Evolutionary conservation across 495 filamentous ascomycete species (phyloP).

Genomic region (Xylaria cubensis): DNA sequence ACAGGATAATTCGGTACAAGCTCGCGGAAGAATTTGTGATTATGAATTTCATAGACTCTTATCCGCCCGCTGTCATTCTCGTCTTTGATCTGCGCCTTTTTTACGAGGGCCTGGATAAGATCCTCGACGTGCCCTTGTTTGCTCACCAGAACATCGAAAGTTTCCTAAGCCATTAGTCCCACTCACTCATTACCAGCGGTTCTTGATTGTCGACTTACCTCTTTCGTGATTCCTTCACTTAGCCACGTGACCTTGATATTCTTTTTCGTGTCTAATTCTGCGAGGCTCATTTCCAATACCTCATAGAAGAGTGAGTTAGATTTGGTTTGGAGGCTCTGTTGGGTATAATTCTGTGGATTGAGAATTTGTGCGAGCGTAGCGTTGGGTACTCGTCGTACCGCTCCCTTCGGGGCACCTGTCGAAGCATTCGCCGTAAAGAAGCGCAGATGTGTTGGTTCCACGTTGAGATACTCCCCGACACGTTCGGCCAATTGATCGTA

Average conservation of each 20-base stretch:
- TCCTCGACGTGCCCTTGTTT: constrained; percentile 82
- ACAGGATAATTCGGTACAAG: constrained; percentile 69
- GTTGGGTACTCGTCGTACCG: constrained; percentile 71
- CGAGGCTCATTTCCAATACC: constrained; percentile 89
- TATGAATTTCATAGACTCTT: constrained; percentile 79
- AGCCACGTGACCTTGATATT: constrained; percentile 80
- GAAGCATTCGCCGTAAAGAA: constrained; percentile 83
- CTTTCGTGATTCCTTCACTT: constrained; percentile 88
- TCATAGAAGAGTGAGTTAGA: constrained; percentile 86
- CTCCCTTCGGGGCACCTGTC: constrained; percentile 73
- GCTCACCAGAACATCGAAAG: constrained; percentile 79
- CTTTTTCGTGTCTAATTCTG: constrained; percentile 91
- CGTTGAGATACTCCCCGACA: constrained; percentile 79
- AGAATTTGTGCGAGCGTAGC: constrained; percentile 76
- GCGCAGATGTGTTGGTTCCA: constrained; percentile 84
- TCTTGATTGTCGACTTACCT: constrained; percentile 58
- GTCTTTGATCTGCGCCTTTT: constrained; percentile 78
- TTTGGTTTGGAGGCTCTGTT: constrained; percentile 68
- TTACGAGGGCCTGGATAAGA: constrained; percentile 72
- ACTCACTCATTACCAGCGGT: not conserved
- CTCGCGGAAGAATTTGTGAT: constrained; percentile 80
- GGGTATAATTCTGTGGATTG: constrained; percentile 59
- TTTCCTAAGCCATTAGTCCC: constrained; percentile 61
- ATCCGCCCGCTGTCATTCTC: constrained; percentile 69
- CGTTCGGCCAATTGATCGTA: constrained; percentile 91